Evolutionary conservation across 306 rosid species (phyloP).

Genomic region (Vigna radiata): DNA sequence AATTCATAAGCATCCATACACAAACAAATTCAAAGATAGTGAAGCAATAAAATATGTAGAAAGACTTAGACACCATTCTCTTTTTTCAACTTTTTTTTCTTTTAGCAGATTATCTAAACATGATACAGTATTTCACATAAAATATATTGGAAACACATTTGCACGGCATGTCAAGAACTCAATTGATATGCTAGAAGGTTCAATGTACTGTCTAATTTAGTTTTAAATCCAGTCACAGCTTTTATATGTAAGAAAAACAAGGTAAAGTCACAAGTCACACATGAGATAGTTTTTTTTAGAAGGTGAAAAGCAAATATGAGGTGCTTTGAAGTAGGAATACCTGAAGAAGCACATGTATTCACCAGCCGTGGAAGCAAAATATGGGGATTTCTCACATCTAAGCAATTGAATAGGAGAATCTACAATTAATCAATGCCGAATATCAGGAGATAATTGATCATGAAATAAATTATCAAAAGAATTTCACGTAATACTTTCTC

Average conservation of each 20-base stretch:
- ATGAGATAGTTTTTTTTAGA: not conserved
- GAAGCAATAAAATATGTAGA: not conserved
- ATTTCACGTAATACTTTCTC: not conserved
- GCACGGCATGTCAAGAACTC: slow-evolving; percentile 1
- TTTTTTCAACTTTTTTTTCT: not conserved
- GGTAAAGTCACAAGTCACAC: not conserved
- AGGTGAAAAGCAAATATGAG: slow-evolving; percentile 13
- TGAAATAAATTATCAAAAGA: slow-evolving; percentile 3
- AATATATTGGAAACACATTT: slow-evolving; percentile 10
- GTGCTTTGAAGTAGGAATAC: slow-evolving; percentile 51
- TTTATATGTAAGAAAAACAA: slow-evolving; percentile 16
- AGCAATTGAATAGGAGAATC: slow-evolving; percentile 90
- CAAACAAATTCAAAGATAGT: slow-evolving; percentile 5
- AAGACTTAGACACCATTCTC: not conserved
- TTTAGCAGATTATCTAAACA: slow-evolving; percentile 7
- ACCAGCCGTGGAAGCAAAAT: slow-evolving; percentile 71
- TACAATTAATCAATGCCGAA: slow-evolving; percentile 47
- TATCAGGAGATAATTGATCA: slow-evolving; percentile 39
- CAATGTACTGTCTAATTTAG: slow-evolving; percentile 22
- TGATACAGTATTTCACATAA: slow-evolving; percentile 7
- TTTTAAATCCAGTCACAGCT: slow-evolving; percentile 9
- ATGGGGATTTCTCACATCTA: slow-evolving; percentile 74
- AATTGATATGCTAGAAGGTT: slow-evolving; percentile 1
- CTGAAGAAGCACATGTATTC: slow-evolving; percentile 73
- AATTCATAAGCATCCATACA: slow-evolving; percentile 17